Evolutionary conservation across 2,329 filamentous ascomycete species (phyloP), one percentile per base, ranked within the genome.

Genomic region (Epichloe scottii): DNA sequence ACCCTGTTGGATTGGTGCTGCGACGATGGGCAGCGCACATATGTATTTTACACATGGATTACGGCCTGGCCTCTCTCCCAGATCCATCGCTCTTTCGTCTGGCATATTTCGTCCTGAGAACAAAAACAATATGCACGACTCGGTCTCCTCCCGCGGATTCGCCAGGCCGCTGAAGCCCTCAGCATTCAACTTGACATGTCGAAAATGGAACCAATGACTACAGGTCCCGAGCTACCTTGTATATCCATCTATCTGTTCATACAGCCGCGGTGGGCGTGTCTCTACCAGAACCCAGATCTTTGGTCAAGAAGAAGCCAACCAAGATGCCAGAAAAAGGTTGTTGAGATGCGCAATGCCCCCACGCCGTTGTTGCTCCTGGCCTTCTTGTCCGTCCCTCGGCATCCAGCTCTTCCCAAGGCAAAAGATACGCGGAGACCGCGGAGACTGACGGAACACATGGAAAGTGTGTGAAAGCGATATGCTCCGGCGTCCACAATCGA

Each of bases 331-430:
- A 8, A 43, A 46, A 45, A 52, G 40, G 50, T 52, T 52, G 51
- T 52, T 52, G 51, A 49, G 51, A 46, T 38, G 46, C 51, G 43
- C 41, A 46, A 37, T 23, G 51, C 35, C 46, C 46, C 46, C 35
- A 46, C 46, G 19, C 17, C 40, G 8, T 30, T 23, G 17, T 37
- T 30, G 14, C 30, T 30, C 30, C 12, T 26, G 12, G 8, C 17
- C 10, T 30, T 37, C 23, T 51, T 37, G 26, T 46, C 39, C 49
- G 26, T 46, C 39, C 49, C 43, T 51, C 49, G 42, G 43, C 43
- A 46, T 38, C 49, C 43, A 40, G 21, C 37, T 26, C 26, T 34
- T 33, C 23, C 4, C 14, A 23, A 5, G 41, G 21, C 21, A 26
- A n/a, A 26, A n/a, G 15, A 45, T 34, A 30, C 21, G 14, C 21